Conservation (phyloP, 2,329 filamentous ascomycete species). For the Clarireedia homoeocarpa region DNA sequence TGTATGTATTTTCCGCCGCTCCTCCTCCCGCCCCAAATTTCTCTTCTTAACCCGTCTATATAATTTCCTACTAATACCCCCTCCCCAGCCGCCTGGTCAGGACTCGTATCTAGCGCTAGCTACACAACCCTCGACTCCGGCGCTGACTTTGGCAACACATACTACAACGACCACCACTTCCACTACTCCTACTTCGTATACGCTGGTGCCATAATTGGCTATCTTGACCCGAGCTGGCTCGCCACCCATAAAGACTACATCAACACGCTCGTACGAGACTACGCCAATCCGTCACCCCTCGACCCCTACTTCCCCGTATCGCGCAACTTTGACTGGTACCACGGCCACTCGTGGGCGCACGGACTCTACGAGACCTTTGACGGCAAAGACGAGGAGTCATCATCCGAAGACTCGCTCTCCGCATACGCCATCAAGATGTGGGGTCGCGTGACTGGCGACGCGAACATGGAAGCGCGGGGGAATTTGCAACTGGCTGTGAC, state of each 20-base stretch:
- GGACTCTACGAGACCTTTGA: conserved; percentile 63
- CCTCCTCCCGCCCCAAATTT: too few relatives aligned
- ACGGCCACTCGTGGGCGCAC: conserved; percentile 91
- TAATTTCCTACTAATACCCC: background rate
- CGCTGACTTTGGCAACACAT: conserved; percentile 83
- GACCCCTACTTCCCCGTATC: conserved; percentile 76
- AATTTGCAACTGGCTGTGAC: conserved; percentile 80
- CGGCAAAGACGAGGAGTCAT: conserved; percentile 81
- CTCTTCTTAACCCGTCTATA: background rate
- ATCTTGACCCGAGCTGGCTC: conserved; percentile 71
- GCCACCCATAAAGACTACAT: conserved; percentile 68
- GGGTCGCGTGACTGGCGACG: conserved; percentile 71
- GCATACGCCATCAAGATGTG: conserved; percentile 85
- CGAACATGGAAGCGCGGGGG: conserved; percentile 64
- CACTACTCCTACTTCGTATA: conserved; percentile 89
- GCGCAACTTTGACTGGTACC: conserved; percentile 79
- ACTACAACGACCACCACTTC: conserved; percentile 70
- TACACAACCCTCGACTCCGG: conserved; percentile 62
- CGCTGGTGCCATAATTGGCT: conserved; percentile 72
- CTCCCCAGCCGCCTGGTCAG: conserved; percentile 57
- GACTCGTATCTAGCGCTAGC: conserved; percentile 67
- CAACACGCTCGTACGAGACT: conserved; percentile 75
- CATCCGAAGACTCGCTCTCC: conserved; percentile 83
- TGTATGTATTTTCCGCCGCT: conserved; percentile 13
- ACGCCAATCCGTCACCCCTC: conserved; percentile 62